phyloP scores from a whole-genome alignment of 2,329 filamentous ascomycete species.

The Arthrinium puccinioides region DNA sequence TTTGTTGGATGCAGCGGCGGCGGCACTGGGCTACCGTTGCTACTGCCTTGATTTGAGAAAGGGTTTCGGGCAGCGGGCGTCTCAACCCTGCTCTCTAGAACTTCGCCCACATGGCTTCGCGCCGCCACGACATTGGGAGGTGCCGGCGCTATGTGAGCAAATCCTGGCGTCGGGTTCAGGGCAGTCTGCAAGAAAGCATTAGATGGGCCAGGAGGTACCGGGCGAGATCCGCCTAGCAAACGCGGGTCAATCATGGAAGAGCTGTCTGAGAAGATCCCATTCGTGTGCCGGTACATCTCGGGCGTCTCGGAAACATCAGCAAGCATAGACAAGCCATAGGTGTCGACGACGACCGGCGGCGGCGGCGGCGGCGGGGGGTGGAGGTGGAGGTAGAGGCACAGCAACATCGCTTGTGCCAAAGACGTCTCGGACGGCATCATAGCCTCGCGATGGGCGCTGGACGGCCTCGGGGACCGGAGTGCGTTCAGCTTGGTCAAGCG shows the following conservation, averaged over 20 bases:
- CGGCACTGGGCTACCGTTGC: constrained; percentile 25
- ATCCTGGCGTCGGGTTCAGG: constrained; percentile 23
- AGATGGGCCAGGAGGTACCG: constrained; percentile 9
- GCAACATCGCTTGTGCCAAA: constrained; percentile 26
- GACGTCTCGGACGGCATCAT: constrained; percentile 37
- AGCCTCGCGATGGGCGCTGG: constrained; percentile 26
- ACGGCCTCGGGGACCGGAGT: constrained; percentile 4
- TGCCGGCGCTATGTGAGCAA: constrained; percentile 20
- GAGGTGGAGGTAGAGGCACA: constrained; percentile 10
- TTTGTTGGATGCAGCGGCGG: constrained; percentile 26
- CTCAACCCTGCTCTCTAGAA: too few species aligned
- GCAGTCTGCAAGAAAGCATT: constrained; percentile 30
- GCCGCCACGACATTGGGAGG: constrained; percentile 15
- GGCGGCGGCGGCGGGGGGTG: constrained; percentile 5
- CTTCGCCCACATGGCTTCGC: constrained; percentile 14
- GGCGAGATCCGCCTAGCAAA: constrained; percentile 14
- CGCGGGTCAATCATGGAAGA: constrained; percentile 21
- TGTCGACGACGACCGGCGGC: constrained; percentile 9
- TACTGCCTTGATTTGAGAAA: constrained; percentile 20
- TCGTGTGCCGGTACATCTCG: constrained; percentile 7
- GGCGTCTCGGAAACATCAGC: constrained; percentile 21
- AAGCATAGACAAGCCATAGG: constrained; percentile 20
- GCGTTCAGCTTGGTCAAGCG: constrained; percentile 8
- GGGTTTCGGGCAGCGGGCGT: constrained; percentile 20
- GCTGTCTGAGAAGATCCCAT: constrained; percentile 8